phyloP scores from a whole-genome alignment of 2,329 filamentous ascomycete genomes.

The Aspergillus quadricinctus region DNA sequence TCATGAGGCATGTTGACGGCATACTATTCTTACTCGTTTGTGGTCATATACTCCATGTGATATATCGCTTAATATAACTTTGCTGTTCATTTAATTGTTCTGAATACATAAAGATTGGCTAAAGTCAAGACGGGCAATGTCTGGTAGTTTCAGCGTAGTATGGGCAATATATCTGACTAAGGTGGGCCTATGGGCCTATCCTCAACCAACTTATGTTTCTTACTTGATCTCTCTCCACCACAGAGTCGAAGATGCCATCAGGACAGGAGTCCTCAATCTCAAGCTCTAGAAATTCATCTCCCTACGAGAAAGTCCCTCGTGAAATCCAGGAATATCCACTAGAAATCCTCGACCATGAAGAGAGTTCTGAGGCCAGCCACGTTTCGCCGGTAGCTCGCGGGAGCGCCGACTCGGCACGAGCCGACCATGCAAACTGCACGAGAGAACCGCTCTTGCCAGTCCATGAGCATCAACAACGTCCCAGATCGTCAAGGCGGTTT shows the following conservation, averaged over 20 bases:
- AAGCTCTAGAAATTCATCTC: background rate
- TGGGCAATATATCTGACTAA: background rate
- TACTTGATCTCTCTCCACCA: background rate
- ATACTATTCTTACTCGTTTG: background rate
- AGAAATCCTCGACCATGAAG: conserved; percentile 2
- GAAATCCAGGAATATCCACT: conserved; percentile 2
- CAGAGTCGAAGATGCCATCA: background rate
- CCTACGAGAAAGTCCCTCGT: conserved; percentile 3
- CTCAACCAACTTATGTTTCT: background rate
- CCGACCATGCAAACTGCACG: conserved; percentile 9
- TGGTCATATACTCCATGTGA: background rate
- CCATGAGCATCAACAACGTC: conserved; percentile 3
- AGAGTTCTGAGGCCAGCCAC: conserved; percentile 7
- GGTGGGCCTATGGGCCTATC: background rate
- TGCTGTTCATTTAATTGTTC: background rate
- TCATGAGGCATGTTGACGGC: conserved; percentile 4
- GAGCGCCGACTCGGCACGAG: conserved; percentile 17
- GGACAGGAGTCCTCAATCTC: background rate
- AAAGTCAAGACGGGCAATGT: background rate
- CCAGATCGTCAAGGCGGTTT: conserved; percentile 10
- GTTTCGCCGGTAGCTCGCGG: conserved; percentile 11
- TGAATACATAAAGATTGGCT: background rate
- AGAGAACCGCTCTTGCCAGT: conserved; percentile 20
- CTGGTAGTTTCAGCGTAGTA: background rate
- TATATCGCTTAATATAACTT: background rate